A percentile compares a stretch with the other conserved stretches of the same genome.
Conservation (phyloP, 1,139 yeast species). For the Magnusiomyces paraingens region DNA sequence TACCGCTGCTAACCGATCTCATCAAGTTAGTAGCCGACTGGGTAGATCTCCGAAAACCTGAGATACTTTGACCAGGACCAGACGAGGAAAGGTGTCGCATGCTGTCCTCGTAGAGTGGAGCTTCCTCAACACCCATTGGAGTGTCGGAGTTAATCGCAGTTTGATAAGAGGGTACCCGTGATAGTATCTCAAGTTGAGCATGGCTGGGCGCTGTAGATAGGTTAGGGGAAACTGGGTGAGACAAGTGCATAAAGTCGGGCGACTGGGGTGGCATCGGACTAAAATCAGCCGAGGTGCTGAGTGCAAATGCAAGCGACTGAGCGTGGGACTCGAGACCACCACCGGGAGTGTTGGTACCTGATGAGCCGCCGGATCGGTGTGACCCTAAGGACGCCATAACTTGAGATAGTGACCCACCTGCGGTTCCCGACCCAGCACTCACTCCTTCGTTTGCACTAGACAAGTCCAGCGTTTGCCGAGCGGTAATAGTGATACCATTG, state of each 20-base stretch:
- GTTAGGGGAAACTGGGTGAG: background rate
- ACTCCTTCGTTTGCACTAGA: no score
- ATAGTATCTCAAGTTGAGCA: conserved; percentile 41
- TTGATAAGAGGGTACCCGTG: conserved; percentile 75
- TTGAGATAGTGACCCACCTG: no score
- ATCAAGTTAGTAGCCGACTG: no score
- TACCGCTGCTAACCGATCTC: no score
- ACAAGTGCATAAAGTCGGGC: conserved; percentile 1
- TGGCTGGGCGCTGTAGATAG: conserved; percentile 7
- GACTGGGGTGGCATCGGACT: background rate
- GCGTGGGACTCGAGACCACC: conserved; percentile 4
- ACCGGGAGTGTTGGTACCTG: conserved; percentile 7
- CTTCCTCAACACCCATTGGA: conserved; percentile 25
- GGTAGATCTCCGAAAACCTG: no score
- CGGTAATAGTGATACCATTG: background rate
- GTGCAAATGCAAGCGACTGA: background rate
- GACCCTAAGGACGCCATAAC: no score
- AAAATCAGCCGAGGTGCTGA: background rate
- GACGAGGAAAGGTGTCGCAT: background rate
- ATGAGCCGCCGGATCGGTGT: background rate
- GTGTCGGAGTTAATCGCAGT: conserved; percentile 46
- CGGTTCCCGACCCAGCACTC: no score
- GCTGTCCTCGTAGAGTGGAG: conserved; percentile 28
- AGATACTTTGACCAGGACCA: no score
- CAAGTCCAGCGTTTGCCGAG: no score